These are phyloP conservation scores for Isatis tinctoria DNA, from an alignment of 345 rosid species.

Conservation along the genomic window DNA sequence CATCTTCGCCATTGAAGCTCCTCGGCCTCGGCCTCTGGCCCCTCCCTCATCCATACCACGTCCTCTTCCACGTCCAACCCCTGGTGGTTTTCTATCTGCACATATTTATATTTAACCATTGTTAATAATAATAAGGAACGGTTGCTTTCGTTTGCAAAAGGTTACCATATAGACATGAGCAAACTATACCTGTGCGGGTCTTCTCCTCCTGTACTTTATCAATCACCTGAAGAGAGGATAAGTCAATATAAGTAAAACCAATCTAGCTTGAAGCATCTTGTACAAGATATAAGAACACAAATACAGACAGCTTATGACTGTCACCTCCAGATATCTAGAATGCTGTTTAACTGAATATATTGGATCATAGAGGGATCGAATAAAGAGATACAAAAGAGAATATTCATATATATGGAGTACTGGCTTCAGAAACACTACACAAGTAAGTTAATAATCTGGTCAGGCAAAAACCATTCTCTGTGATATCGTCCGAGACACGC, in stretches of 20 bases:
- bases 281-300: neutral
- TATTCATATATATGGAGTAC: neutral
- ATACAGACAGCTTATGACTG: neutral
- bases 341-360: neutral
- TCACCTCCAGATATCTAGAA: neutral
- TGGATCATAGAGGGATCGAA: neutral
- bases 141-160: neutral
- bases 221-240: constrained; percentile 26
- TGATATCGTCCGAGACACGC: constrained; percentile 30
- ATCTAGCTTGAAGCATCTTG: neutral
- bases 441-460: constrained; percentile 22
- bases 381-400: neutral
- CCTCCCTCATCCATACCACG: constrained; percentile 35
- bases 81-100: constrained; percentile 38
- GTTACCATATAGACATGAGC: neutral
- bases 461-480: constrained; percentile 36
- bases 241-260: neutral
- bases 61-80: constrained; percentile 37
- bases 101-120: constrained; percentile 5
- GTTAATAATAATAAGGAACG: neutral
- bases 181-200: constrained; percentile 30
- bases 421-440: neutral
- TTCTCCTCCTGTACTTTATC: constrained; percentile 36
- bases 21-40: constrained; percentile 31
- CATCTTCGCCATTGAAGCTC: constrained; percentile 22